Conservation (phyloP, 2,329 filamentous ascomycete genomes). For the Aspergillus sp. region DNA sequence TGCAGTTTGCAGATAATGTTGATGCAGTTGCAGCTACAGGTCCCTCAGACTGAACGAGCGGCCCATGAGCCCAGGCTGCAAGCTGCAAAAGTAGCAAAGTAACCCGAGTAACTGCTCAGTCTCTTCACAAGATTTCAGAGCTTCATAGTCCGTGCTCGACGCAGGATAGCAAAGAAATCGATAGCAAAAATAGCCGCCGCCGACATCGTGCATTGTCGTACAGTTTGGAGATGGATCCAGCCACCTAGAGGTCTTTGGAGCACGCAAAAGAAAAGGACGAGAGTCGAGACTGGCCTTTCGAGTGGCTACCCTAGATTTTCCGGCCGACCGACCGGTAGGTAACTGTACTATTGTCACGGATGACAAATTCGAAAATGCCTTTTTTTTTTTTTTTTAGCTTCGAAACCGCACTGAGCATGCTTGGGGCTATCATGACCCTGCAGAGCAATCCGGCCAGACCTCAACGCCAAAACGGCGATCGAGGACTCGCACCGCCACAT, state of each 20-base stretch:
- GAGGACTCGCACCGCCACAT: slow-evolving; percentile 7
- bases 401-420: not conserved
- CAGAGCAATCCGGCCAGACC: not conserved
- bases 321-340: slow-evolving; percentile 7
- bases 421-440: slow-evolving; percentile 6
- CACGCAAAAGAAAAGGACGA: not conserved
- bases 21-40: slow-evolving; percentile 1
- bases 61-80: not conserved
- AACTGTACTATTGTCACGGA: slow-evolving; percentile 10
- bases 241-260: not conserved
- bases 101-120: not conserved
- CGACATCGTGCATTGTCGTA: slow-evolving; percentile 17
- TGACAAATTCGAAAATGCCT: slow-evolving; percentile 18
- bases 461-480: not conserved
- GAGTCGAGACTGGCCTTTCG: slow-evolving; percentile 3
- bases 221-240: not conserved
- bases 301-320: not conserved
- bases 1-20: slow-evolving; percentile 8
- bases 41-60: not conserved
- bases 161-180: slow-evolving; percentile 5
- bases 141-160: slow-evolving; percentile 2
- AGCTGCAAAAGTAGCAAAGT: not conserved
- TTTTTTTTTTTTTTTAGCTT: not conserved
- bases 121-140: not conserved
- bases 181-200: slow-evolving; percentile 14